Percentiles rank a stretch among this genome's conserved stretches.
These are phyloP conservation scores for Torulaspora franciscae DNA, from an alignment of 805 yeast species.

Conservation along the genomic window DNA sequence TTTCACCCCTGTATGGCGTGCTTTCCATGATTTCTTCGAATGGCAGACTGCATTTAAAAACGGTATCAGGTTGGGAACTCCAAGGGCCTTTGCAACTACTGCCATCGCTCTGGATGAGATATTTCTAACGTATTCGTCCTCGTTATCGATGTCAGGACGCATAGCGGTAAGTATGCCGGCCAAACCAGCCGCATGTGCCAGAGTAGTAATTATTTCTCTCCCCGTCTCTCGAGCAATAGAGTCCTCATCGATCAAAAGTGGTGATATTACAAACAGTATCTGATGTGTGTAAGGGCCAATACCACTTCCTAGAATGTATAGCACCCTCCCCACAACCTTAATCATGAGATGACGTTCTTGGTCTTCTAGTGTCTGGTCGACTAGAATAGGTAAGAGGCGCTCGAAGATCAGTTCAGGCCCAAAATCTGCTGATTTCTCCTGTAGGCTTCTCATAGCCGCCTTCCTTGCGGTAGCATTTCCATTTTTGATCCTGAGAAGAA, in stretches of 20 bases:
- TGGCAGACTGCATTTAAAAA: slow-evolving; percentile 75
- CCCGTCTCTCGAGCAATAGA: slow-evolving; percentile 71
- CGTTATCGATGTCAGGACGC: slow-evolving; percentile 76
- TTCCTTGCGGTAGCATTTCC: slow-evolving; percentile 70
- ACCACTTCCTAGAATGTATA: slow-evolving; percentile 58
- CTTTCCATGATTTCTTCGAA: slow-evolving; percentile 72
- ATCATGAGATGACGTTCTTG: slow-evolving; percentile 79
- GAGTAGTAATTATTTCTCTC: slow-evolving; percentile 65
- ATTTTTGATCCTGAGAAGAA: slow-evolving; percentile 69
- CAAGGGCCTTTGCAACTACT: slow-evolving; percentile 74
- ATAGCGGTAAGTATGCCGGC: slow-evolving; percentile 72
- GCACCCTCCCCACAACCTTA: slow-evolving; percentile 64
- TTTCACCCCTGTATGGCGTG: slow-evolving; percentile 77
- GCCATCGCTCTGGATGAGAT: slow-evolving; percentile 77
- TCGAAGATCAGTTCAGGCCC: slow-evolving; percentile 70
- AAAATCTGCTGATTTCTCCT: slow-evolving; percentile 55
- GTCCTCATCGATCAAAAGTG: slow-evolving; percentile 76
- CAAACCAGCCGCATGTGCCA: slow-evolving; percentile 79
- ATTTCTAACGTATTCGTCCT: slow-evolving; percentile 75
- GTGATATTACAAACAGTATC: slow-evolving; percentile 69
- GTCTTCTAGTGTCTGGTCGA: slow-evolving; percentile 69
- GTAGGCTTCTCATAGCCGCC: slow-evolving; percentile 57
- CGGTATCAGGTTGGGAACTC: slow-evolving; percentile 66
- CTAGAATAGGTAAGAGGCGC: slow-evolving; percentile 67
- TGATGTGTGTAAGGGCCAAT: slow-evolving; percentile 71